Evolutionary conservation across 768 basidiomycete genomes (phyloP).

Genomic region (Amanita thiersii): DNA sequence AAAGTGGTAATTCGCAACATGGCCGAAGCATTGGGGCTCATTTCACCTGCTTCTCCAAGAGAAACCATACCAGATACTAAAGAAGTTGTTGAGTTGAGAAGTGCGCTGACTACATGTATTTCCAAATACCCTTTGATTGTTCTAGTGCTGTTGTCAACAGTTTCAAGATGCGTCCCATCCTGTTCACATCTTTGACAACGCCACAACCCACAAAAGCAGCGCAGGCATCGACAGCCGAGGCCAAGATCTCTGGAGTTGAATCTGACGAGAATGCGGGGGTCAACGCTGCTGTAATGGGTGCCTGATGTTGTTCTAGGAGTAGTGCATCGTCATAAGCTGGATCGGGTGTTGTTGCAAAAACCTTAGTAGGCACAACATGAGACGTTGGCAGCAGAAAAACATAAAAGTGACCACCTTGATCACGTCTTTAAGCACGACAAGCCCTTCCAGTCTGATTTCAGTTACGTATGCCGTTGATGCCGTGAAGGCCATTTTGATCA

Average conservation of each 20-base stretch:
- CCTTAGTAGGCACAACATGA: slow-evolving; percentile 34
- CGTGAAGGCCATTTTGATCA: slow-evolving; percentile 97
- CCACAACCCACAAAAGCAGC: slow-evolving; percentile 95
- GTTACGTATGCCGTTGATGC: slow-evolving; percentile 95
- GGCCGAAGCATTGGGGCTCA: slow-evolving; percentile 90
- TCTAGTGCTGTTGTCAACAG: slow-evolving; percentile 81
- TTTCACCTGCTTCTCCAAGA: slow-evolving; percentile 77
- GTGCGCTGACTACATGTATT: background rate
- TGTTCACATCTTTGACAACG: slow-evolving; percentile 78
- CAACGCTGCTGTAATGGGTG: slow-evolving; percentile 93
- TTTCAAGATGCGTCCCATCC: slow-evolving; percentile 94
- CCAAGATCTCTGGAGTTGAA: slow-evolving; percentile 90
- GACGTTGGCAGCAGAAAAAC: background rate
- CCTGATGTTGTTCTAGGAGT: slow-evolving; percentile 94
- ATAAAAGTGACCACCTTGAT: slow-evolving; percentile 58
- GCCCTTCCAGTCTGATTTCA: slow-evolving; percentile 87
- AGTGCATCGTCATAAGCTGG: slow-evolving; percentile 88
- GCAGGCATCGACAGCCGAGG: slow-evolving; percentile 87
- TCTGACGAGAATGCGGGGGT: slow-evolving; percentile 96
- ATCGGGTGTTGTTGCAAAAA: slow-evolving; percentile 81
- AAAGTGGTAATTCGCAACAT: slow-evolving; percentile 91
- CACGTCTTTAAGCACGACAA: slow-evolving; percentile 84
- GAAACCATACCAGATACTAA: slow-evolving; percentile 77
- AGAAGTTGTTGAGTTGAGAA: slow-evolving; percentile 1
- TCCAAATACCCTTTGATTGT: slow-evolving; percentile 69